These are phyloP conservation scores for Candida saitoana DNA, from an alignment of 805 yeast species.

Conservation along the genomic window DNA sequence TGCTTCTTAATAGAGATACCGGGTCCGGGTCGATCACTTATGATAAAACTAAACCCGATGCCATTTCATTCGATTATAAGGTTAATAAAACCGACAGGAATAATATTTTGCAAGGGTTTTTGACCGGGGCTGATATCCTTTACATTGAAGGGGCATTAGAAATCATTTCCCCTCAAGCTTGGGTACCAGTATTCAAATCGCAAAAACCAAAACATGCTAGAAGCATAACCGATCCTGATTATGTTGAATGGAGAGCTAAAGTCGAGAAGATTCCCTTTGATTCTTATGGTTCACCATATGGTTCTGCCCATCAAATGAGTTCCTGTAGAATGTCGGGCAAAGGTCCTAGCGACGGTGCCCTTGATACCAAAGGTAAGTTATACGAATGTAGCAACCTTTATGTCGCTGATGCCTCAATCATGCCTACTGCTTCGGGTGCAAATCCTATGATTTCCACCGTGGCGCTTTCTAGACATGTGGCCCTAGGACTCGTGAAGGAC, in stretches of 20 bases:
- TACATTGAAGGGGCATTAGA: conserved; percentile 48
- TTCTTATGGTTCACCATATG: conserved; percentile 29
- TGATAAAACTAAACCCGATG: conserved; percentile 31
- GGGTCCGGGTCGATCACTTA: conserved; percentile 34
- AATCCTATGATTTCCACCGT: conserved; percentile 51
- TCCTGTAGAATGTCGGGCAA: conserved; percentile 49
- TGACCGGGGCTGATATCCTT: conserved; percentile 40
- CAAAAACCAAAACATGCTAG: conserved; percentile 34
- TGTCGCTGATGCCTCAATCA: conserved; percentile 47
- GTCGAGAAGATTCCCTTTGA: conserved; percentile 25
- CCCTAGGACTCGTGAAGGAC: conserved; percentile 34
- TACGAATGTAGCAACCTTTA: conserved; percentile 46
- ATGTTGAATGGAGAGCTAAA: conserved; percentile 30
- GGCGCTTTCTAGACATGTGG: conserved; percentile 43
- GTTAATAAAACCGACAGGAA: conserved; percentile 38
- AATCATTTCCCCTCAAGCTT: conserved; percentile 31
- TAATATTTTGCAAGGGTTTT: conserved; percentile 34
- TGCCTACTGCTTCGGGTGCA: conserved; percentile 52
- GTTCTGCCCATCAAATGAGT: conserved; percentile 55
- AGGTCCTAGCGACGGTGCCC: conserved; percentile 42
- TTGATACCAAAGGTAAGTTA: conserved; percentile 40
- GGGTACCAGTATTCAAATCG: conserved; percentile 35
- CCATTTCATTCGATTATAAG: conserved; percentile 35
- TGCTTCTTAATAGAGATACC: conserved; percentile 48
- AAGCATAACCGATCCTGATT: conserved; percentile 40